phyloP scores from a whole-genome alignment of 2,329 filamentous ascomycete species.

The Leptographium procerum region DNA sequence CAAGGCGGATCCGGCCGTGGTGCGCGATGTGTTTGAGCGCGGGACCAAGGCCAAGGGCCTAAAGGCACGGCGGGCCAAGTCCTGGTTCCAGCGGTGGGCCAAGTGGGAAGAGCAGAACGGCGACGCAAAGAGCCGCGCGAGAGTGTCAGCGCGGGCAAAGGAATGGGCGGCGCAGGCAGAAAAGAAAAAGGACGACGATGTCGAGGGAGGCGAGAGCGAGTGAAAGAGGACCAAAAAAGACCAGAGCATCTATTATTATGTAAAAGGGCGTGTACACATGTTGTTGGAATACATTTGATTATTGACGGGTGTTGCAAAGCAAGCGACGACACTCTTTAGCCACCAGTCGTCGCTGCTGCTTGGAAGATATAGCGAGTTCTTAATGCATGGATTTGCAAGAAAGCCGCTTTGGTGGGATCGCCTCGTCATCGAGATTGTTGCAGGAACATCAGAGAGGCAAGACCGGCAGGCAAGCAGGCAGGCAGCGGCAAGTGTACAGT shows the following conservation, averaged over 20 bases:
- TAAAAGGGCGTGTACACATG: not conserved
- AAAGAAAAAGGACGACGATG: conserved; percentile 18
- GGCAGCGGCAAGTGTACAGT: no score
- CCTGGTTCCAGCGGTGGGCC: conserved; percentile 86
- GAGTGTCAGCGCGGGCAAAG: conserved; percentile 57
- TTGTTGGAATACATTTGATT: not conserved
- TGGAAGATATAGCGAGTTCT: no score
- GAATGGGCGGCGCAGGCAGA: conserved; percentile 50
- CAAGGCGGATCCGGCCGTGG: conserved; percentile 38
- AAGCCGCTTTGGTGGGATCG: no score
- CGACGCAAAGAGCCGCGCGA: conserved; percentile 56
- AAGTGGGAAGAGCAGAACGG: conserved; percentile 74
- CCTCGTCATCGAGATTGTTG: no score
- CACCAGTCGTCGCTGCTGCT: no score
- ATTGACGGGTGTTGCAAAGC: no score
- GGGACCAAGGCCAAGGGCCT: conserved; percentile 57
- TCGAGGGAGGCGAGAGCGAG: conserved; percentile 13
- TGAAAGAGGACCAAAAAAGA: not conserved
- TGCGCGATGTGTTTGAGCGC: conserved; percentile 73
- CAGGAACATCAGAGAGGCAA: no score
- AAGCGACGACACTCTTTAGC: no score
- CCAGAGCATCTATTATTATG: no score
- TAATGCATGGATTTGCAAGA: no score
- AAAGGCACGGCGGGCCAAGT: conserved; percentile 72
- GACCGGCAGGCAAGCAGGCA: no score